phyloP scores from a whole-genome alignment of 176 grass and related monocot genomes.

The Elaeis guineensis region DNA sequence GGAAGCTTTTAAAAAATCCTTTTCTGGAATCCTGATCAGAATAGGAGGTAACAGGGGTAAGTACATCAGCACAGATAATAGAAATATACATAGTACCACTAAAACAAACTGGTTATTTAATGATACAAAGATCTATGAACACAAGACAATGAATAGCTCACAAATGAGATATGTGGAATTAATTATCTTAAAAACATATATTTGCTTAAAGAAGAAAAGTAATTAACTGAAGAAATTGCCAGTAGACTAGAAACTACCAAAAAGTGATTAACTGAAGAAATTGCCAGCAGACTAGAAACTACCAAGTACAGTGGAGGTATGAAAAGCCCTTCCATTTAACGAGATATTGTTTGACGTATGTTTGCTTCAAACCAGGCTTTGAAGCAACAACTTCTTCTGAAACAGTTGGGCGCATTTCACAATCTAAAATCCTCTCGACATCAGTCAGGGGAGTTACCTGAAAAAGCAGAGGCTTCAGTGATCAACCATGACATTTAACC shows the following conservation, averaged over 20 bases:
- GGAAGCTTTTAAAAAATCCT: constrained; percentile 73
- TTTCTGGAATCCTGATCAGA: constrained; percentile 69
- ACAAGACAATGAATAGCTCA: too few relatives aligned
- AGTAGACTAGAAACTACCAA: neutral
- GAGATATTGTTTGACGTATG: constrained; percentile 54
- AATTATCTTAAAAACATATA: too few relatives aligned
- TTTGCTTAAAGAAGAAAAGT: neutral
- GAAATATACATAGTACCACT: neutral
- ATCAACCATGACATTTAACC: constrained; percentile 16
- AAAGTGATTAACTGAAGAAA: constrained; percentile 1
- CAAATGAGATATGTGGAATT: too few relatives aligned
- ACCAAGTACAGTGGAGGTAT: constrained; percentile 88
- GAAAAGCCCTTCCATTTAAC: constrained; percentile 99
- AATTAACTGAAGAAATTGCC: neutral
- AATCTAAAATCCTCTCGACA: constrained; percentile 95
- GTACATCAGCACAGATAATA: constrained; percentile 6
- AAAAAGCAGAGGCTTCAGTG: constrained; percentile 13
- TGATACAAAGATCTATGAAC: too few relatives aligned
- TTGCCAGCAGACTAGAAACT: constrained; percentile 16
- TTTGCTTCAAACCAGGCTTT: constrained; percentile 44
- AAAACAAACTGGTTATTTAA: too few relatives aligned
- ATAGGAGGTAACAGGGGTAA: neutral
- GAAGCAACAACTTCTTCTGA: constrained; percentile 40
- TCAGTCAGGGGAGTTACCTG: constrained; percentile 88
- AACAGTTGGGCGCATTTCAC: constrained; percentile 30